These are phyloP conservation scores for Nothophaeocryptopus gaeumannii DNA, from an alignment of 2,329 filamentous ascomycete genomes.

Conservation along the genomic window DNA sequence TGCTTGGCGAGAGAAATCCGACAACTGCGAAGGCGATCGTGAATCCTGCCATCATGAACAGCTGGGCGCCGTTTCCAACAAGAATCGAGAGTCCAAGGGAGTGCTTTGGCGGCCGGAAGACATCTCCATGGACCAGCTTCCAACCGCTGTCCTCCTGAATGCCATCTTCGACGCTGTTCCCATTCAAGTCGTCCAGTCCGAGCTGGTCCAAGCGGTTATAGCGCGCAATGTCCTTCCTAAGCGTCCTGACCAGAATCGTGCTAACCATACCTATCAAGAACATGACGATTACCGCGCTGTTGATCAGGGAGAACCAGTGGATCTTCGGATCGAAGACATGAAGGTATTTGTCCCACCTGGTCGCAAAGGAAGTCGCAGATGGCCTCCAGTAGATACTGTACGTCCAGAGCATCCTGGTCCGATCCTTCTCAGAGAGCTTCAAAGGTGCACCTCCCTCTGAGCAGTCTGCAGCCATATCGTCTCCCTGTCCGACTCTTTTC, in stretches of 20 bases:
- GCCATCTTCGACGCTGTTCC: constrained; percentile 76
- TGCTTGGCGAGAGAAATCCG: constrained; percentile 92
- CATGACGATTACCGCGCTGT: constrained; percentile 90
- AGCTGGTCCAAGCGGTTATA: constrained; percentile 95
- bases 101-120: constrained; percentile 83
- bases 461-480: constrained; percentile 57
- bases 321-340: constrained; percentile 98
- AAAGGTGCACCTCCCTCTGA: constrained; percentile 56
- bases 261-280: constrained; percentile 88
- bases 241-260: constrained; percentile 82
- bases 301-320: constrained; percentile 98
- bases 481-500: constrained; percentile 50
- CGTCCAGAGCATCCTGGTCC: constrained; percentile 73
- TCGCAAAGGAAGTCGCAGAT: constrained; percentile 87
- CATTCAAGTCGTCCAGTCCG: constrained; percentile 82
- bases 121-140: constrained; percentile 97
- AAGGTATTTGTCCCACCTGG: constrained; percentile 97
- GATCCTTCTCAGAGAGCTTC: constrained; percentile 60
- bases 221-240: constrained; percentile 91
- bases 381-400: constrained; percentile 89
- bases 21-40: constrained; percentile 92
- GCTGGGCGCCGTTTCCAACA: constrained; percentile 87
- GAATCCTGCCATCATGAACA: constrained; percentile 95
- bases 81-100: constrained; percentile 83
- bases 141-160: constrained; percentile 97